phyloP scores from a whole-genome alignment of 2,329 filamentous ascomycete genomes.

The Neurospora sp. region DNA sequence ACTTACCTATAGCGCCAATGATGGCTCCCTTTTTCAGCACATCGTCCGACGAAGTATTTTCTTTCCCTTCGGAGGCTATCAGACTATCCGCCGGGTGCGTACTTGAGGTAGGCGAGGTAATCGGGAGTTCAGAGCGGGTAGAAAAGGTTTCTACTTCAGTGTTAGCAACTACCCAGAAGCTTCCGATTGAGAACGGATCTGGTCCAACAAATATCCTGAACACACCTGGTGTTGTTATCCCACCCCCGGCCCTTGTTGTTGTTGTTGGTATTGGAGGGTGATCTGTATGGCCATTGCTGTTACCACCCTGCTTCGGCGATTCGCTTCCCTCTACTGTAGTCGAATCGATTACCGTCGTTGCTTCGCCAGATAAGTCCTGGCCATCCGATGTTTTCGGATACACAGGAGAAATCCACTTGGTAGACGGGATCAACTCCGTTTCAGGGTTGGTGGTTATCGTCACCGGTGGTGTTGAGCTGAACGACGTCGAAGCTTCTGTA shows the following conservation, averaged over 20 bases:
- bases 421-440: background rate
- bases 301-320: background rate
- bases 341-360: background rate
- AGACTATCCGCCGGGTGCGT: background rate
- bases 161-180: background rate
- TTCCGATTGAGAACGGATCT: background rate
- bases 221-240: background rate
- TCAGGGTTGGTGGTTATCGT: background rate
- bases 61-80: background rate
- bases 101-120: background rate
- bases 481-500: background rate
- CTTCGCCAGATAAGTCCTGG: background rate
- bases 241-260: background rate
- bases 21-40: background rate
- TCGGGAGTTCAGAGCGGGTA: background rate
- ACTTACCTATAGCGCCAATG: background rate
- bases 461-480: background rate
- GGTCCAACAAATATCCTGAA: background rate
- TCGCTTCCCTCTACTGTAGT: background rate
- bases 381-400: background rate
- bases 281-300: background rate
- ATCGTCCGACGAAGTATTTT: background rate
- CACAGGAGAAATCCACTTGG: background rate
- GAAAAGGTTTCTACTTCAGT: background rate
- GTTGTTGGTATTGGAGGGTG: background rate